Evolutionary conservation across 2,329 filamentous ascomycete genomes (phyloP).

Genomic region (Trichoderma oligosporum): DNA sequence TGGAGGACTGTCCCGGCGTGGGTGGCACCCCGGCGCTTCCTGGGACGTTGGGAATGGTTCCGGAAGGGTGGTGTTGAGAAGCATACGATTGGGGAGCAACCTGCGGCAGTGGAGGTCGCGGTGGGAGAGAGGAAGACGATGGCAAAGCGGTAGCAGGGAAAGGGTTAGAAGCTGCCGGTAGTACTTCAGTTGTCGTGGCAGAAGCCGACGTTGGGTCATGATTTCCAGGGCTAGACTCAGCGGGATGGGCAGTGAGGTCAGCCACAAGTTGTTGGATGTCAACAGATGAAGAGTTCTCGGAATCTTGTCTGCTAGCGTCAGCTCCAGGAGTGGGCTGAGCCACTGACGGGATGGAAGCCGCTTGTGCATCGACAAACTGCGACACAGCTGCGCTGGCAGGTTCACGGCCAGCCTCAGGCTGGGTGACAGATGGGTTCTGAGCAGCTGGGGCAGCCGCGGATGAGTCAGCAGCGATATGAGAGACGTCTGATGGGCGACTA

Average conservation of each 20-base stretch:
- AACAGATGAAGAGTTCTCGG: slow-evolving; percentile 30
- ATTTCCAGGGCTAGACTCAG: slow-evolving; percentile 29
- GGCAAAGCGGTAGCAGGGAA: slow-evolving; percentile 35
- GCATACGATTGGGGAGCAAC: slow-evolving; percentile 36
- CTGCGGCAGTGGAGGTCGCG: slow-evolving; percentile 43
- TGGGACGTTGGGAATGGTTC: slow-evolving; percentile 31
- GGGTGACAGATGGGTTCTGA: slow-evolving; percentile 28
- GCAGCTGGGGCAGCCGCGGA: slow-evolving; percentile 28
- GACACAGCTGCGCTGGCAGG: slow-evolving; percentile 24
- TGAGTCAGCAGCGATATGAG: slow-evolving; percentile 32
- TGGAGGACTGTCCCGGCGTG: slow-evolving; percentile 33
- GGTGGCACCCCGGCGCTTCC: slow-evolving; percentile 30
- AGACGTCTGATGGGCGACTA: slow-evolving; percentile 32
- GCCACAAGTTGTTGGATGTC: slow-evolving; percentile 42
- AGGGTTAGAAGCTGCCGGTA: slow-evolving; percentile 30
- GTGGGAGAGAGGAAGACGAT: slow-evolving; percentile 44
- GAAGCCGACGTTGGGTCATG: slow-evolving; percentile 29
- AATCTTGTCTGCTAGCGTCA: slow-evolving; percentile 29
- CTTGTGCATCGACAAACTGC: slow-evolving; percentile 25
- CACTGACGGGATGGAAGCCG: slow-evolving; percentile 21
- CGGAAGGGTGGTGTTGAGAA: slow-evolving; percentile 36
- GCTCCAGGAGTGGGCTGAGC: slow-evolving; percentile 28
- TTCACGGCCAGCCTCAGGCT: slow-evolving; percentile 28
- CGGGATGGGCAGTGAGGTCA: slow-evolving; percentile 37
- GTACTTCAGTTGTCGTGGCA: slow-evolving; percentile 27